A percentile compares a stretch with the other conserved stretches of the same genome.
phyloP scores from a whole-genome alignment of 108 stramenopile species.

The Cylindrotheca closterium region DNA sequence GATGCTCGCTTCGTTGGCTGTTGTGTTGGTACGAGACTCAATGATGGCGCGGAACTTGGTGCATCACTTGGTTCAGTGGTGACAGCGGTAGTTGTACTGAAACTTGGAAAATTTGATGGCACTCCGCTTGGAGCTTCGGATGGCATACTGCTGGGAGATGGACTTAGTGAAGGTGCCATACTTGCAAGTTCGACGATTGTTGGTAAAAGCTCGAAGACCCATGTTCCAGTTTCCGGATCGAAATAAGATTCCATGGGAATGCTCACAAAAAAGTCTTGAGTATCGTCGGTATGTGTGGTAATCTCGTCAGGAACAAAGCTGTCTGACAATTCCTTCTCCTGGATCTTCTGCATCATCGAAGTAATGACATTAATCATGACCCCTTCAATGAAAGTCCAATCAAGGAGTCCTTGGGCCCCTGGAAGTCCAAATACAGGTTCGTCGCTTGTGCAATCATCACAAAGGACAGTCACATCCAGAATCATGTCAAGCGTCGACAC shows the following conservation, averaged over 20 bases:
- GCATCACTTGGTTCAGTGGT: not conserved
- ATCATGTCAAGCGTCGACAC: not conserved
- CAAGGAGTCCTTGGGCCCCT: not conserved
- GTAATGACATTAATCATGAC: not conserved
- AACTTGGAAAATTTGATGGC: not conserved
- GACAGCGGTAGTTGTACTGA: not conserved
- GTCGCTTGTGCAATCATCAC: not conserved
- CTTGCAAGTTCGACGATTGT: too few relatives aligned
- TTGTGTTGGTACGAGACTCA: not conserved
- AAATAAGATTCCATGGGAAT: too few relatives aligned
- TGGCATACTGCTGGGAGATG: not conserved
- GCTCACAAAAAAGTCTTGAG: too few relatives aligned
- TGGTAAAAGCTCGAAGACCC: too few relatives aligned
- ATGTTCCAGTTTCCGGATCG: too few relatives aligned
- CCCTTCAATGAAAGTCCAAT: not conserved
- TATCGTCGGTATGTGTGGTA: too few relatives aligned
- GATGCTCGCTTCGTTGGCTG: not conserved
- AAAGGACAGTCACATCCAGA: not conserved
- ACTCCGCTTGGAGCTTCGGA: not conserved
- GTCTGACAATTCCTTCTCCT: too few relatives aligned
- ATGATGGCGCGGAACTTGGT: not conserved
- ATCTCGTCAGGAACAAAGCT: too few relatives aligned
- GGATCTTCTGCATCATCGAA: not conserved
- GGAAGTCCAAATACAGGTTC: not conserved
- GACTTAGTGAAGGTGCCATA: not conserved